phyloP scores from a whole-genome alignment of 2,329 filamentous ascomycete genomes.

The Aureobasidium sp. region DNA sequence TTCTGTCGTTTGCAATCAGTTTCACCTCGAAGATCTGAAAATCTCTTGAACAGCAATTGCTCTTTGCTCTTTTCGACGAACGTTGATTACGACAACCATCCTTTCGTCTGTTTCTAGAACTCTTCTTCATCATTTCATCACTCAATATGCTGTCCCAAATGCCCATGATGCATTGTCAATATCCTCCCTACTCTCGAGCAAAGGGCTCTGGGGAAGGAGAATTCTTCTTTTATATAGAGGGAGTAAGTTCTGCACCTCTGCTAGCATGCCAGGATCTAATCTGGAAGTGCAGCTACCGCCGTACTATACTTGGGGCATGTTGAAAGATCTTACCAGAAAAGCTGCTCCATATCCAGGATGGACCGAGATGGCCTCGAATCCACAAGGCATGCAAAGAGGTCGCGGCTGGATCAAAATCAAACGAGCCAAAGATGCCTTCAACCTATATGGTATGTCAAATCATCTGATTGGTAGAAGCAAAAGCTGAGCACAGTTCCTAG shows the following conservation, averaged over 20 bases:
- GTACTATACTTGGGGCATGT: constrained; percentile 14
- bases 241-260: not conserved
- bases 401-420: constrained; percentile 14
- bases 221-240: constrained; percentile 15
- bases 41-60: not conserved
- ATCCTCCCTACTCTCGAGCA: not conserved
- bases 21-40: not conserved
- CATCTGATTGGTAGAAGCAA: not conserved
- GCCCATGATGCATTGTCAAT: not conserved
- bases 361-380: constrained; percentile 12
- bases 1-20: not conserved
- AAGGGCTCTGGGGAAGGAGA: not conserved
- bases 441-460: constrained; percentile 8
- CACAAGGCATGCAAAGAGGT: not conserved
- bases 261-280: not conserved
- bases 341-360: constrained; percentile 8
- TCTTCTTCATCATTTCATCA: not conserved
- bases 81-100: not conserved
- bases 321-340: constrained; percentile 14
- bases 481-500: not conserved
- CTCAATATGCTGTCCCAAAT: not conserved
- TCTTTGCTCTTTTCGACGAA: not conserved
- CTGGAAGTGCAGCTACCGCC: constrained; percentile 1
- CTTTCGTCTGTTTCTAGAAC: not conserved
- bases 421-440: constrained; percentile 4